These are phyloP conservation scores for Malbranchea cinnamomea DNA, from an alignment of 2,329 filamentous ascomycete genomes.

Conservation along the genomic window DNA sequence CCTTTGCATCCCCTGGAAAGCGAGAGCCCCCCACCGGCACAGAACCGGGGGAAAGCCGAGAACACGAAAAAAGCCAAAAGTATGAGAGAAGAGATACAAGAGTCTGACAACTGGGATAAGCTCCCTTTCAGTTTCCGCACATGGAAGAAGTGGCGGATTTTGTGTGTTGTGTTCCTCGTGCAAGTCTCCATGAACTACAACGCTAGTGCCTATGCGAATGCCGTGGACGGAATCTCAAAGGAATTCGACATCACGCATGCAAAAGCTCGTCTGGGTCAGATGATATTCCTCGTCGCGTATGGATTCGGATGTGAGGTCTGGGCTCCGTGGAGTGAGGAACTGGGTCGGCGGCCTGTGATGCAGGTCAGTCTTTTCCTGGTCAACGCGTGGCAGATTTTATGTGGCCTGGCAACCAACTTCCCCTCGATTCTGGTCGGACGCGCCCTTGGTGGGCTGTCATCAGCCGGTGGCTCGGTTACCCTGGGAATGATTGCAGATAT, in stretches of 20 bases:
- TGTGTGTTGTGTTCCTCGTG: slow-evolving; percentile 53
- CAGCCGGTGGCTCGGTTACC: slow-evolving; percentile 50
- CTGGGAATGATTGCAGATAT: slow-evolving; percentile 51
- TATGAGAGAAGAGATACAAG: slow-evolving; percentile 24
- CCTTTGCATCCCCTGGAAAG: no score
- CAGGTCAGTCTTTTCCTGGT: slow-evolving; percentile 59
- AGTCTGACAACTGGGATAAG: slow-evolving; percentile 47
- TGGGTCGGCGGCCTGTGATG: slow-evolving; percentile 60
- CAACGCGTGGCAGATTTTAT: slow-evolving; percentile 61
- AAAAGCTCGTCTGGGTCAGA: slow-evolving; percentile 54
- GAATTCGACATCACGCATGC: slow-evolving; percentile 54
- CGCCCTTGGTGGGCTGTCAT: slow-evolving; percentile 46
- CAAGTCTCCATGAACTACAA: slow-evolving; percentile 69
- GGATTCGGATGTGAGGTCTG: slow-evolving; percentile 76
- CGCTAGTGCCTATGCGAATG: slow-evolving; percentile 57
- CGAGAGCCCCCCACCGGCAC: no score
- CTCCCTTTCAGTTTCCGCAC: slow-evolving; percentile 45
- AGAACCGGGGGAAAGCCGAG: background rate
- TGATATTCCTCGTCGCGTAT: slow-evolving; percentile 63
- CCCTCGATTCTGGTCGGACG: slow-evolving; percentile 53
- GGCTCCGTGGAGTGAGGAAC: slow-evolving; percentile 75
- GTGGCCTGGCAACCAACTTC: slow-evolving; percentile 58
- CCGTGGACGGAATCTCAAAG: slow-evolving; percentile 44
- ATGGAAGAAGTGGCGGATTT: slow-evolving; percentile 56
- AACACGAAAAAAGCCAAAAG: slow-evolving; percentile 6